A percentile compares a stretch with the other conserved stretches of the same genome.
These are phyloP conservation scores for Thelonectria blattea DNA, from an alignment of 2,329 filamentous ascomycete species.

Conservation along the genomic window DNA sequence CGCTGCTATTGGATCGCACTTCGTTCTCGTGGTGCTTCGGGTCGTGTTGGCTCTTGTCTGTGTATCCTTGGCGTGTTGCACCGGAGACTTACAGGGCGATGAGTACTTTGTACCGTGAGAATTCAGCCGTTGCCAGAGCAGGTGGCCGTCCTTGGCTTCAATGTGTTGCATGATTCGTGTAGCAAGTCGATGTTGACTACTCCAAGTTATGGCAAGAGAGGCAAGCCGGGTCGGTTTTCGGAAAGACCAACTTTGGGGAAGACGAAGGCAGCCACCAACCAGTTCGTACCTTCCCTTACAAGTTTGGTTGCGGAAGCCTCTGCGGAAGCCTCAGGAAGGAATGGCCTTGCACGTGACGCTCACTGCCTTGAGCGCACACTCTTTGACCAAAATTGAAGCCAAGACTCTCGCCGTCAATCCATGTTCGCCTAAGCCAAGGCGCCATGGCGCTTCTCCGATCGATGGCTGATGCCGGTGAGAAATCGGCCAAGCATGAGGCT, in stretches of 20 bases:
- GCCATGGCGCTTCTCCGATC: conserved; percentile 5
- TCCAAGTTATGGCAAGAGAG: conserved; percentile 12
- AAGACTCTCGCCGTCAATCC: neutral
- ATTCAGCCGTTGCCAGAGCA: neutral
- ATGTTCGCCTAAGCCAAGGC: neutral
- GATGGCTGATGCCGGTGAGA: conserved; percentile 2
- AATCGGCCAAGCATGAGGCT: conserved; percentile 27
- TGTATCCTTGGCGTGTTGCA: neutral
- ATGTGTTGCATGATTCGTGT: conserved; percentile 16
- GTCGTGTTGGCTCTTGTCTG: conserved; percentile 5
- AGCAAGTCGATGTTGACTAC: neutral
- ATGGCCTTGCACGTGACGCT: conserved; percentile 3
- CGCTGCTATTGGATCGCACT: conserved; percentile 4
- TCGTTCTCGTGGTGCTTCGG: neutral
- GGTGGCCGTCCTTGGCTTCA: conserved; percentile 7
- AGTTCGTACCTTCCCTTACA: neutral
- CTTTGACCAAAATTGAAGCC: neutral
- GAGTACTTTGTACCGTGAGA: too few species aligned
- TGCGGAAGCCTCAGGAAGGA: neutral
- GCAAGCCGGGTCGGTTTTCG: conserved; percentile 7
- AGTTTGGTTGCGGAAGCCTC: neutral
- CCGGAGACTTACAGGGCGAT: neutral
- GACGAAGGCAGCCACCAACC: neutral
- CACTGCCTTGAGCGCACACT: neutral
- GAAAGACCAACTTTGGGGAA: neutral